Base-by-base conservation (phyloP, 1,284 basidiomycete genomes). In the Fomitopsis schrenkii region DNA sequence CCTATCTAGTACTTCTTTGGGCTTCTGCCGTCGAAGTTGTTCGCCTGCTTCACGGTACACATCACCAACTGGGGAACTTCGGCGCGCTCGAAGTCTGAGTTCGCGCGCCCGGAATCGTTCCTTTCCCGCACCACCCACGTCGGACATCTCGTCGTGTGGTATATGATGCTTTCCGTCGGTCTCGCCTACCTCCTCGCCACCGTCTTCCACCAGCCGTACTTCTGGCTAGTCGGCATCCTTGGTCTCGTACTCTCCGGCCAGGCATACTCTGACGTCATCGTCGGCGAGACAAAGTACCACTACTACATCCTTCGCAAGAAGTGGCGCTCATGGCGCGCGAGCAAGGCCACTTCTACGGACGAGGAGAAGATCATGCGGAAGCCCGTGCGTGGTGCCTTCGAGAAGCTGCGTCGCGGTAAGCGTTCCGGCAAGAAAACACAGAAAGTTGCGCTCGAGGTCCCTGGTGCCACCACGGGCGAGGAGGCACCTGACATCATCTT, bases 11-110 rank as follows among this genome's bases (percentile, higher is more conserved):
- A 66, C 54, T 68, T 69, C 61, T 65, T 69, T 57, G 68, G 68
- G 15, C 50, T 69, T 28, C 52, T 69, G 26, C 68, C 68, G 1
- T 64, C 68, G n/a, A 65, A 66, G 55, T 33, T 68, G 8, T 69
- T 61, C 55, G 68, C 68, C 1, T 62, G 63, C 33, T 59, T 66
- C 60, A 69, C 68, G 17, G 64, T 67, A 2, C 58, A 63, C 40
- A 55, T 62, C 46, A 67, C 62, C 22, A 68, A 61, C 36, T 69
- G 68, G 68, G 66, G 68, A 33, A 69, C 68, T 2, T 69, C 68
- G 9, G 68, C 68, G 17, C 63, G 68, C 22, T 63, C 68, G 6
- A 60, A 63, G 33, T 63, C 63, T 6, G 68, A 69, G 50, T 61
- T 68, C 44, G 58, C 63, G 19, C 63, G 63, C 7, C 63, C 66